Evolutionary conservation across 768 basidiomycete species (phyloP).

Genomic region (Gymnopilus junonius): DNA sequence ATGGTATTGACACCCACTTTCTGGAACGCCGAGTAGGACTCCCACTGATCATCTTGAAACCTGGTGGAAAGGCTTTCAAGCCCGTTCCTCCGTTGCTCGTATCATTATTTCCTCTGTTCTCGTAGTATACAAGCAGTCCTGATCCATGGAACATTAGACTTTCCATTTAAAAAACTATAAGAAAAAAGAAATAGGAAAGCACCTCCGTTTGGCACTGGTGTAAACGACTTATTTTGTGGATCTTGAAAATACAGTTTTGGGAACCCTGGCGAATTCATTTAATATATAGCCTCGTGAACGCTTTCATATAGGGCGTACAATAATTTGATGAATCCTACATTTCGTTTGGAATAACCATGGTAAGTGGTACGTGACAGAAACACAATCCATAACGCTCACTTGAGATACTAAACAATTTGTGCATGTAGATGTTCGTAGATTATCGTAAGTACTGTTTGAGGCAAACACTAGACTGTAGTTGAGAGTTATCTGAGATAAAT

Average conservation of each 20-base stretch:
- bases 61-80: slow-evolving; percentile 46
- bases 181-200: background rate
- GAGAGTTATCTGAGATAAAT: background rate
- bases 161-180: no score
- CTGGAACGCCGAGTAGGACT: slow-evolving; percentile 39
- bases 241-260: slow-evolving; percentile 47
- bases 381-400: slow-evolving; percentile 19
- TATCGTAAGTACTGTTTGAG: slow-evolving; percentile 37
- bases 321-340: slow-evolving; percentile 43
- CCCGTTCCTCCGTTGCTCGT: slow-evolving; percentile 41
- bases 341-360: background rate
- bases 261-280: slow-evolving; percentile 40
- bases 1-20: slow-evolving; percentile 27
- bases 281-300: background rate
- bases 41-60: slow-evolving; percentile 48
- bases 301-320: slow-evolving; percentile 27
- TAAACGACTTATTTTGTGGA: slow-evolving; percentile 38
- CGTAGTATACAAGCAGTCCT: slow-evolving; percentile 47
- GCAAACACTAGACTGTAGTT: background rate
- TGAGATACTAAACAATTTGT: slow-evolving; percentile 41
- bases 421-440: slow-evolving; percentile 39
- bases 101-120: slow-evolving; percentile 44
- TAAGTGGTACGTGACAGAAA: background rate
- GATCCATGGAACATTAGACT: no score
- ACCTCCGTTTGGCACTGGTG: slow-evolving; percentile 43